phyloP scores from a whole-genome alignment of 2,329 filamentous ascomycete species.

The Leptodontidium sp. region DNA sequence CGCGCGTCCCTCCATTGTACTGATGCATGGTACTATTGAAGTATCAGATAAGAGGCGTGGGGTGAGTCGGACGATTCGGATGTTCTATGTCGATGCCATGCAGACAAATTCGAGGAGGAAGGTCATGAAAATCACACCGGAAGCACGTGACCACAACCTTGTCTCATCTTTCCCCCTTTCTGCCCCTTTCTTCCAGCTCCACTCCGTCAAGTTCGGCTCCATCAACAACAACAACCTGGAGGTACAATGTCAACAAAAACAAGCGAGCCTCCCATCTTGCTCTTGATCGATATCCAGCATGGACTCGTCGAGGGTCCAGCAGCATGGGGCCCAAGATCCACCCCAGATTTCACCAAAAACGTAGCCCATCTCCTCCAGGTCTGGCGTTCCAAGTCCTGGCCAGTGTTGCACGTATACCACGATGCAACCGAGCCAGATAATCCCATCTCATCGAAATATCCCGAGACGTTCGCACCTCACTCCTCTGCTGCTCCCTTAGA shows the following conservation, averaged over 20 bases:
- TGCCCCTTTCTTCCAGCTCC: not conserved
- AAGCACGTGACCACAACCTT: constrained; percentile 27
- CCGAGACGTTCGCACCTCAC: constrained; percentile 32
- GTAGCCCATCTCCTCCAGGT: constrained; percentile 30
- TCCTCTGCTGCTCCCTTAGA: constrained; percentile 28
- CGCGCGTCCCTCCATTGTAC: too few species aligned
- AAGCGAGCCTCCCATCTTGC: constrained; percentile 33
- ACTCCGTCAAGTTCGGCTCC: not conserved
- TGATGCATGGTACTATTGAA: too few species aligned
- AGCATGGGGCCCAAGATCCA: constrained; percentile 39
- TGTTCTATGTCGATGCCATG: too few species aligned
- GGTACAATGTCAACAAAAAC: constrained; percentile 20
- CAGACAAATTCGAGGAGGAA: too few species aligned
- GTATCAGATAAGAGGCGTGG: too few species aligned
- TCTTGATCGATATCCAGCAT: constrained; percentile 40
- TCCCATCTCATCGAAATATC: constrained; percentile 28
- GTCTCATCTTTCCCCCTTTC: not conserved
- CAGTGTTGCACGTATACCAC: constrained; percentile 38
- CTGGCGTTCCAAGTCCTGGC: constrained; percentile 34
- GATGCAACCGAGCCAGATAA: constrained; percentile 33
- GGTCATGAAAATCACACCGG: too few species aligned
- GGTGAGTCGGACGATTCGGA: too few species aligned
- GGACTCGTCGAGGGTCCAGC: constrained; percentile 29
- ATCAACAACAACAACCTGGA: not conserved
- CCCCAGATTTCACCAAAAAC: constrained; percentile 34